Percentiles rank a stretch among this genome's conserved stretches.
These are phyloP conservation scores for Sphaerulina populicola DNA, from an alignment of 2,329 filamentous ascomycete species.

Conservation along the genomic window DNA sequence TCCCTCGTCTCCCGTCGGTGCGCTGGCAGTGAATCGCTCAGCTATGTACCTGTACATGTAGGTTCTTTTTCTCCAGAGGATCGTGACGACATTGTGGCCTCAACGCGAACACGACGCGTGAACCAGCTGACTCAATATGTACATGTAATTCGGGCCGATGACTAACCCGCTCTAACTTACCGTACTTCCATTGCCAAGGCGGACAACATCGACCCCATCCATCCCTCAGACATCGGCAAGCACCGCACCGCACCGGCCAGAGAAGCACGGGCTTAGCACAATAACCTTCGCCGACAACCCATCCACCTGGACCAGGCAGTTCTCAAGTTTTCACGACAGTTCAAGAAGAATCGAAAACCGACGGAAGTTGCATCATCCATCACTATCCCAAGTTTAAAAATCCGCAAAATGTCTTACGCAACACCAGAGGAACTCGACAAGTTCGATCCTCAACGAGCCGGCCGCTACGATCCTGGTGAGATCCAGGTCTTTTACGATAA, in stretches of 20 bases:
- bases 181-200: background rate
- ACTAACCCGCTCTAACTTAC: background rate
- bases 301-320: conserved; percentile 9
- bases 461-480: conserved; percentile 27
- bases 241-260: background rate
- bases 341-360: background rate
- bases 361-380: background rate
- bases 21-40: background rate
- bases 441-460: conserved; percentile 23
- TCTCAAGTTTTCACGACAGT: no score
- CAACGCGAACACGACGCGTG: background rate
- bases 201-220: background rate
- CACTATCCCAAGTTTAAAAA: background rate
- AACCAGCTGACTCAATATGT: background rate
- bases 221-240: background rate
- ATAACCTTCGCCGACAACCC: no score
- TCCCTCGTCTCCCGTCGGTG: no score
- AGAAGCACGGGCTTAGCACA: background rate
- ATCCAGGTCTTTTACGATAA: conserved; percentile 31
- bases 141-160: background rate
- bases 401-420: background rate
- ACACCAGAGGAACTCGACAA: conserved; percentile 15
- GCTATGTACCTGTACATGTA: no score
- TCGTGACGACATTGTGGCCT: conserved; percentile 3
- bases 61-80: background rate